Percentiles rank a stretch among this genome's conserved stretches.
Evolutionary conservation across 2,329 filamentous ascomycete species (phyloP).

Genomic region (Alternaria consortialis): DNA sequence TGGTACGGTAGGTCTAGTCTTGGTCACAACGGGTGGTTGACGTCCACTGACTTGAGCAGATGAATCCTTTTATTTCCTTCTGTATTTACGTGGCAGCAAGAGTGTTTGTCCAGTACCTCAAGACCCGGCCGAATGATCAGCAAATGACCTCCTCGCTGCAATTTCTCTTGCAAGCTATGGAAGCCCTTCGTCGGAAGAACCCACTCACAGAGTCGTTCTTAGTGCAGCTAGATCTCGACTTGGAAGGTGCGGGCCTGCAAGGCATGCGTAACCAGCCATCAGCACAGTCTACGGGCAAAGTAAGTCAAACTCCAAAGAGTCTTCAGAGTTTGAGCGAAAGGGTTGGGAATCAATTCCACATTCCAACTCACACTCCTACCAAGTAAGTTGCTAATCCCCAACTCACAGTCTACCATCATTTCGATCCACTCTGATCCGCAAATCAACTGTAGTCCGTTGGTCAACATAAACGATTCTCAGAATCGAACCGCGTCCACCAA

Average conservation of each 20-base stretch:
- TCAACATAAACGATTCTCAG: constrained; percentile 48
- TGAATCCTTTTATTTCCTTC: constrained; percentile 96
- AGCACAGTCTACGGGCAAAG: constrained; percentile 23
- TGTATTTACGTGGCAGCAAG: constrained; percentile 95
- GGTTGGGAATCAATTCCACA: constrained; percentile 3
- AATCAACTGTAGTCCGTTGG: constrained; percentile 42
- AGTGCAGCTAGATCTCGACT: constrained; percentile 89
- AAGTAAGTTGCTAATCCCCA: constrained; percentile 27
- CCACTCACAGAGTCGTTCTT: constrained; percentile 94
- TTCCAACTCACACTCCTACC: neutral
- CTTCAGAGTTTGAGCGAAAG: constrained; percentile 15
- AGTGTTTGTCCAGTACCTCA: constrained; percentile 96
- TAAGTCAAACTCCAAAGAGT: constrained; percentile 8
- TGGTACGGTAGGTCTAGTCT: constrained; percentile 69
- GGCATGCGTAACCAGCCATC: constrained; percentile 61
- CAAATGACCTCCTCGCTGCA: constrained; percentile 82
- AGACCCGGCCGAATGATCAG: constrained; percentile 85
- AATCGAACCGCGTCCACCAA: constrained; percentile 35
- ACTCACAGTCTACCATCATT: constrained; percentile 18
- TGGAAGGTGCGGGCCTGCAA: constrained; percentile 73
- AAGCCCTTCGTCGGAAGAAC: constrained; percentile 85
- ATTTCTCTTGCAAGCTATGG: constrained; percentile 90
- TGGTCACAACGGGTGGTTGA: neutral
- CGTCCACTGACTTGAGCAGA: constrained; percentile 61
- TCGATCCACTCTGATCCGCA: constrained; percentile 38